Evolutionary conservation across 176 grass and related monocot genomes (phyloP).

Genomic region (Hordeum vulgare): MorexV3_pseudomolecules_assembly NC_058520.1:485426154-485426653

Average conservation of each 20-base stretch:
- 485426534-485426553: conserved; percentile 64
- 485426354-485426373: neutral
- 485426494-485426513: conserved; percentile 84
- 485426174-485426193: too few species aligned
- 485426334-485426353: too few species aligned
- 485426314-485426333: too few species aligned
- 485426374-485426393: neutral
- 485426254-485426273: too few species aligned
- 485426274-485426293: too few species aligned
- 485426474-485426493: conserved; percentile 61
- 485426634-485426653: neutral
- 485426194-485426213: too few species aligned
- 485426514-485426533: conserved; percentile 98
- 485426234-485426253: too few species aligned
- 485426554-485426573: conserved; percentile 77
- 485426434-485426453: conserved; percentile 92
- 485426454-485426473: conserved; percentile 74
- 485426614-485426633: conserved; percentile 59
- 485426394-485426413: conserved; percentile 5
- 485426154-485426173: neutral
- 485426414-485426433: conserved; percentile 34
- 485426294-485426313: too few species aligned
- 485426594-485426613: conserved; percentile 99
- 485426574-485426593: conserved; percentile 94
- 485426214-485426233: too few species aligned